Evolutionary conservation across 345 rosid genomes (phyloP).

Genomic region (Eucalyptus sp.): DNA sequence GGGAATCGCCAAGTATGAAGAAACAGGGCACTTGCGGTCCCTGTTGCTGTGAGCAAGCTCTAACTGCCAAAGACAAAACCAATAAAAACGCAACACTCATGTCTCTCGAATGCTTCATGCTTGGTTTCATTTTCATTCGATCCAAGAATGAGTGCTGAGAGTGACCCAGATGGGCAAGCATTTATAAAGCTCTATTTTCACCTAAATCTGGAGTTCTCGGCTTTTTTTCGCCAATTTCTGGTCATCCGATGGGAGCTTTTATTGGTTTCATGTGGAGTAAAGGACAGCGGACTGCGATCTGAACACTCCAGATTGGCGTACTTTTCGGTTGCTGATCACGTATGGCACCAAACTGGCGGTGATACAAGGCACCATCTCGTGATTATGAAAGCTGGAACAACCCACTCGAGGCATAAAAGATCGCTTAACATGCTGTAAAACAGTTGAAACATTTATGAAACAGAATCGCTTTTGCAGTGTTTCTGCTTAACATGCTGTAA

Average conservation of each 20-base stretch:
- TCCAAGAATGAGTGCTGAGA: not conserved
- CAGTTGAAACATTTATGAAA: not conserved
- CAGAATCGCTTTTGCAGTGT: not conserved
- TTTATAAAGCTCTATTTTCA: not conserved
- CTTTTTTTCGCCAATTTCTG: not conserved
- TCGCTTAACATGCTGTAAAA: not conserved
- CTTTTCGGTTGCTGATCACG: not conserved
- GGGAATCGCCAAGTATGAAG: slow-evolving; percentile 83
- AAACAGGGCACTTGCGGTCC: slow-evolving; percentile 62
- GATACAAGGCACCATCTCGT: not conserved
- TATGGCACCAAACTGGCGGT: not conserved
- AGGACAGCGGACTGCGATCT: not conserved
- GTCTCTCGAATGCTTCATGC: not conserved
- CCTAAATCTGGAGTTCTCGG: not conserved
- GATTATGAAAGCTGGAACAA: not conserved
- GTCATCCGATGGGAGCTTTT: not conserved
- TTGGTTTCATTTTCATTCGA: not conserved
- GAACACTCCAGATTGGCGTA: not conserved
- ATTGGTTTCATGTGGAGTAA: not conserved
- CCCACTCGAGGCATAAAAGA: not conserved
- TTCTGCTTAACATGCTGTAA: not conserved
- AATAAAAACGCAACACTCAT: not conserved
- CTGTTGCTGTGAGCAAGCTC: slow-evolving; percentile 14
- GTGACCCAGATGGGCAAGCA: not conserved
- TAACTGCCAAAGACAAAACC: not conserved